Evolutionary conservation across 2,329 filamentous ascomycete species (phyloP).

Genomic region (Neoascochyta sp.): DNA sequence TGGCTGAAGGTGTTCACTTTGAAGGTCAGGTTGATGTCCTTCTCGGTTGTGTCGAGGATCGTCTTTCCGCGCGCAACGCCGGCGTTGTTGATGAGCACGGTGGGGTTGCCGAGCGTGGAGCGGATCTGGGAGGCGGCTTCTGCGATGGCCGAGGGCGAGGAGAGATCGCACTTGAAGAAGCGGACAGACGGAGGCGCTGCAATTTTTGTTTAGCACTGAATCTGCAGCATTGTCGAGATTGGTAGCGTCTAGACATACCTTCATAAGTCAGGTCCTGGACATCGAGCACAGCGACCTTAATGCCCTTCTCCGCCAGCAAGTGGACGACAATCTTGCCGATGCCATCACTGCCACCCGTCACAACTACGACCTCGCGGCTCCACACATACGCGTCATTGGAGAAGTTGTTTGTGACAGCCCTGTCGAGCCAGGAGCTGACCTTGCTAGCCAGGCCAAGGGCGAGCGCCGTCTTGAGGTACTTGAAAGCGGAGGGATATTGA

Average conservation of each 20-base stretch:
- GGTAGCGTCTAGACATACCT: conserved; percentile 29
- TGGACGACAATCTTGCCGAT: conserved; percentile 66
- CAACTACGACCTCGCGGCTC: conserved; percentile 65
- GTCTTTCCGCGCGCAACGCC: conserved; percentile 60
- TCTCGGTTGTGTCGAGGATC: conserved; percentile 57
- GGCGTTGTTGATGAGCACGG: conserved; percentile 70
- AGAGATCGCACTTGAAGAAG: conserved; percentile 69
- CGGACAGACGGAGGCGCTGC: conserved; percentile 53
- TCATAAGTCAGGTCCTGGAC: conserved; percentile 59
- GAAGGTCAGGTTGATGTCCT: conserved; percentile 63
- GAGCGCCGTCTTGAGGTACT: conserved; percentile 53
- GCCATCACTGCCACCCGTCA: conserved; percentile 71
- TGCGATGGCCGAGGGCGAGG: conserved; percentile 53
- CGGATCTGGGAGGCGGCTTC: conserved; percentile 53
- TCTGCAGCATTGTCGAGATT: no score
- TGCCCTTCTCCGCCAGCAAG: conserved; percentile 59
- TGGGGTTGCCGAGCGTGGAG: conserved; percentile 58
- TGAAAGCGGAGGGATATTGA: conserved; percentile 49
- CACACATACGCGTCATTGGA: conserved; percentile 58
- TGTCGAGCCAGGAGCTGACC: conserved; percentile 52
- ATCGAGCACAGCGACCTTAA: conserved; percentile 70
- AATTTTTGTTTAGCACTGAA: no score
- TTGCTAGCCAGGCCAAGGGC: conserved; percentile 51
- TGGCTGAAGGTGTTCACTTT: conserved; percentile 67
- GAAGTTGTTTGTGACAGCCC: conserved; percentile 51